A percentile compares a stretch with the other conserved stretches of the same genome.
phyloP scores from a whole-genome alignment of 768 basidiomycete genomes.

The Lactifluus subvellereus region DNA sequence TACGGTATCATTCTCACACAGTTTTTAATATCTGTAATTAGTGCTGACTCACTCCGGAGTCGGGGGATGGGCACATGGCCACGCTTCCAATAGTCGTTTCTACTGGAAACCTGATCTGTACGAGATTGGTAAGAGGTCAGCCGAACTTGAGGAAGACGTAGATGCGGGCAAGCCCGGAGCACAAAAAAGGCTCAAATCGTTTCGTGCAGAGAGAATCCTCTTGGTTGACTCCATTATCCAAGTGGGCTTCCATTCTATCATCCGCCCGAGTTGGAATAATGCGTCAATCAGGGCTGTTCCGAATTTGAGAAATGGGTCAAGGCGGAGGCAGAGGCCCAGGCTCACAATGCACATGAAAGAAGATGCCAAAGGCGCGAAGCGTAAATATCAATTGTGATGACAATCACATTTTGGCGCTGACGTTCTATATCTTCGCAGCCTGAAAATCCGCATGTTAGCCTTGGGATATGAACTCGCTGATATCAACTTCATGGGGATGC shows the following conservation, averaged over 20 bases:
- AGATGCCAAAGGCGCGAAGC: conserved; percentile 2
- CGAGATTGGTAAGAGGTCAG: conserved; percentile 6
- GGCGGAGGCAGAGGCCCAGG: not conserved
- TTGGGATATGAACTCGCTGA: conserved; percentile 15
- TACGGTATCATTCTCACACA: not conserved
- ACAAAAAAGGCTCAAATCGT: conserved; percentile 6
- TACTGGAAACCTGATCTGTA: conserved; percentile 21
- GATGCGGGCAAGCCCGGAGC: conserved; percentile 14
- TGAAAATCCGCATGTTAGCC: conserved; percentile 2
- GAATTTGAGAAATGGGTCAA: conserved; percentile 16
- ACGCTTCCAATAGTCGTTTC: conserved; percentile 12
- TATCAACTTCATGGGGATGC: not conserved
- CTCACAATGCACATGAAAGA: not conserved
- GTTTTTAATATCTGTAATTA: not conserved
- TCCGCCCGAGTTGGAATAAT: not conserved
- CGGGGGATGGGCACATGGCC: conserved; percentile 21
- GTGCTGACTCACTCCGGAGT: conserved; percentile 2
- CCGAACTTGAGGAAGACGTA: conserved; percentile 9
- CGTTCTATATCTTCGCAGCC: not conserved
- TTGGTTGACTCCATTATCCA: conserved; percentile 11
- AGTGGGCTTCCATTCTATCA: not conserved
- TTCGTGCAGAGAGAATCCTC: conserved; percentile 18
- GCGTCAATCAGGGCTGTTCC: conserved; percentile 7
- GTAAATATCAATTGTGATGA: not conserved
- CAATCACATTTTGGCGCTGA: not conserved